Conservation (phyloP, 208 protist genomes). For the Leishmania amazonensis region DNA sequence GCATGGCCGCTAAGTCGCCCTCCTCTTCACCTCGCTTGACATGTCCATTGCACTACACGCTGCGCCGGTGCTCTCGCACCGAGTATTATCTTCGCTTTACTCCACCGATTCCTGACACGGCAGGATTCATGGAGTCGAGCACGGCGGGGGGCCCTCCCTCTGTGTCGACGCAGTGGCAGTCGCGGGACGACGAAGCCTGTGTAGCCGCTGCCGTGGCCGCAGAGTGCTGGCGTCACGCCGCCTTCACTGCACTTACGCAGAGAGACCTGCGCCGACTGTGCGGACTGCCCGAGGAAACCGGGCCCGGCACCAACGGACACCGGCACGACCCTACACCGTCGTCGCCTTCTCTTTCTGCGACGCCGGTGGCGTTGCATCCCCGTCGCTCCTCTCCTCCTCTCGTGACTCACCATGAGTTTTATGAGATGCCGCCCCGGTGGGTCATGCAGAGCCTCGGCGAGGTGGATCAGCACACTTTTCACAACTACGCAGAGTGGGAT, state of each 20-base stretch:
- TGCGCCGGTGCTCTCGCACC: conserved; percentile 29
- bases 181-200: conserved; percentile 10
- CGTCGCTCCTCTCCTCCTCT: conserved; percentile 6
- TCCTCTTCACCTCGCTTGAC: conserved; percentile 9
- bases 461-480: conserved; percentile 12
- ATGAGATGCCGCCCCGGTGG: conserved; percentile 69
- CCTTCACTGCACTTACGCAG: conserved; percentile 13
- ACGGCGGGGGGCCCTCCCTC: not conserved
- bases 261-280: conserved; percentile 17
- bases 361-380: not conserved
- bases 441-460: conserved; percentile 66
- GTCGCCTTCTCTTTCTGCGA: not conserved
- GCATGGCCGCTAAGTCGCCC: not conserved
- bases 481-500: not conserved
- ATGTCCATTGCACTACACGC: conserved; percentile 22
- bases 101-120: not conserved
- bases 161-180: conserved; percentile 2
- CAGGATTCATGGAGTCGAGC: not conserved
- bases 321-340: not conserved
- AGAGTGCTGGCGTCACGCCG: conserved; percentile 31
- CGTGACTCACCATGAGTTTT: conserved; percentile 30
- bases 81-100: conserved; percentile 1
- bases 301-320: not conserved
- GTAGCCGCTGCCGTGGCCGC: conserved; percentile 12
- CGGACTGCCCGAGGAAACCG: conserved; percentile 2